Evolutionary conservation across 225 moss, liverwort and hornwort species (phyloP).

Genomic region (Polytrichum commune): DNA sequence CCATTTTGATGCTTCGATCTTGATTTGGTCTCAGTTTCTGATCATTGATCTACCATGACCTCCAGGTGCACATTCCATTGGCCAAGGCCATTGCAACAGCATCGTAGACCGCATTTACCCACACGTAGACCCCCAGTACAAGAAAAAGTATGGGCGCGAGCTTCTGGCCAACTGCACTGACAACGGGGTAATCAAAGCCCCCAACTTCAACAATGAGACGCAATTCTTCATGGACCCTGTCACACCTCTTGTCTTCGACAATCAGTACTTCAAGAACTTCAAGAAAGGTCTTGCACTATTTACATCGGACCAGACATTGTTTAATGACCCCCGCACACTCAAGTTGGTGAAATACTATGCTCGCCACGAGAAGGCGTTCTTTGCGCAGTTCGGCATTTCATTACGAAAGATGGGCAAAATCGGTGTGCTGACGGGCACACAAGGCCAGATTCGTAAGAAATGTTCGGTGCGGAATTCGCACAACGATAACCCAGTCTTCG

Average conservation of each 20-base stretch:
- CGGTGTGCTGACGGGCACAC: slow-evolving; percentile 39
- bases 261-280: slow-evolving; percentile 40
- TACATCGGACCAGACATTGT: slow-evolving; percentile 30
- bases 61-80: slow-evolving; percentile 37
- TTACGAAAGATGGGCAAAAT: slow-evolving; percentile 47
- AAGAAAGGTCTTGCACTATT: slow-evolving; percentile 28
- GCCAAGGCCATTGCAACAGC: slow-evolving; percentile 37
- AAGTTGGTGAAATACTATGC: slow-evolving; percentile 26
- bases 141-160: slow-evolving; percentile 6
- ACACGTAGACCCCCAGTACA: slow-evolving; percentile 17
- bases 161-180: slow-evolving; percentile 17
- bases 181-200: background rate
- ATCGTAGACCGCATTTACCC: slow-evolving; percentile 25
- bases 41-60: background rate
- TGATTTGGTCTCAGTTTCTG: background rate
- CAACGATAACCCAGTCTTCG: slow-evolving; percentile 19
- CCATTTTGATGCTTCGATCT: too few relatives aligned
- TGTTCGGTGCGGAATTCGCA: slow-evolving; percentile 50
- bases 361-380: slow-evolving; percentile 28
- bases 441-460: slow-evolving; percentile 48
- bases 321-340: background rate
- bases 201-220: background rate
- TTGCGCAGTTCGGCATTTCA: slow-evolving; percentile 22
- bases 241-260: slow-evolving; percentile 27
- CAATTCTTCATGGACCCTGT: slow-evolving; percentile 11